Percentiles rank a stretch among this genome's conserved stretches.
These are phyloP conservation scores for Zanthoxylum bungeanum DNA, from an alignment of 345 rosid genomes.

Conservation along the genomic window DNA sequence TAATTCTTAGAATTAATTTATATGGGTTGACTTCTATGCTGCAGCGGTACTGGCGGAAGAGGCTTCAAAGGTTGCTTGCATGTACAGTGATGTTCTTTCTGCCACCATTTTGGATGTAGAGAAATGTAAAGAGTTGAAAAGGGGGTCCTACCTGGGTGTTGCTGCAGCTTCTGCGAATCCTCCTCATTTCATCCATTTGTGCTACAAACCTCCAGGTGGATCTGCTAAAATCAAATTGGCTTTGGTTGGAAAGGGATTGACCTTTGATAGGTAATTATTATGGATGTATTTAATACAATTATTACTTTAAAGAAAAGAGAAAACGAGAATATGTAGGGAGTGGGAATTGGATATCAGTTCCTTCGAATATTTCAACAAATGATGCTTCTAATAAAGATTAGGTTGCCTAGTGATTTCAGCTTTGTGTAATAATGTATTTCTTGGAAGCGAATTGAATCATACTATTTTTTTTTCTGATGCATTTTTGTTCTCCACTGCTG, in stretches of 20 bases:
- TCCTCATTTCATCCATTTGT: slow-evolving; percentile 80
- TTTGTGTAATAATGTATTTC: background rate
- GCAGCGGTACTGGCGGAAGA: no score
- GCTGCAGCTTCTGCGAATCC: slow-evolving; percentile 91
- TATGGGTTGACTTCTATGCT: no score
- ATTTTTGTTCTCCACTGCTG: no score
- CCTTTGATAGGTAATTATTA: slow-evolving; percentile 76
- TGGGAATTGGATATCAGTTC: background rate
- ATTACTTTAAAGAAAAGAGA: background rate
- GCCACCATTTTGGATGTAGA: slow-evolving; percentile 71
- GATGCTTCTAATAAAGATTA: background rate
- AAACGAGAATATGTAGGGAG: no score
- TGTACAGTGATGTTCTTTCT: slow-evolving; percentile 62
- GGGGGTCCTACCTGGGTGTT: slow-evolving; percentile 91
- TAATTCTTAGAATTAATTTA: no score
- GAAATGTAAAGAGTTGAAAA: slow-evolving; percentile 81
- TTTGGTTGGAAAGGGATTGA: slow-evolving; percentile 88
- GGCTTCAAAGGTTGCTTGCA: no score
- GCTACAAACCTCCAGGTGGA: no score
- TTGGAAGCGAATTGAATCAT: background rate
- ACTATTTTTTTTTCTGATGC: background rate
- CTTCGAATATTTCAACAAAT: background rate
- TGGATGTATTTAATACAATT: background rate
- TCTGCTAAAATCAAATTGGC: slow-evolving; percentile 73
- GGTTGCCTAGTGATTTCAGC: background rate